Evolutionary conservation across 192 early-diverging fungal species (phyloP).

Genomic region (Coemansia sp.): DNA sequence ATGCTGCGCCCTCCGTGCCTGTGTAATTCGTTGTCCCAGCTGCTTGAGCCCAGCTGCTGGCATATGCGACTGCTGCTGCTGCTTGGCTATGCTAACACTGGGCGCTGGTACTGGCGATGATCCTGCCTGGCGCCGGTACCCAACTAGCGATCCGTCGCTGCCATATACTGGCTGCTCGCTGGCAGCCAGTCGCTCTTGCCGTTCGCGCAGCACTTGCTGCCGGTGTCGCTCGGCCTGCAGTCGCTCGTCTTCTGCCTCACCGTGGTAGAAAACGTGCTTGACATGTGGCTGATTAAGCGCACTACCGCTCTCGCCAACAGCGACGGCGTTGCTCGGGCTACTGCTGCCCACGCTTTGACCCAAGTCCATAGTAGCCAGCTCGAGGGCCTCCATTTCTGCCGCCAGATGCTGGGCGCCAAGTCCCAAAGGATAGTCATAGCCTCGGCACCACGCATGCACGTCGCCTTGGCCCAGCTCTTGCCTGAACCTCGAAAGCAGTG

Average conservation of each 20-base stretch:
- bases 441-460: slow-evolving; percentile 51
- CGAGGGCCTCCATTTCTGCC: slow-evolving; percentile 45
- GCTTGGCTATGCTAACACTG: slow-evolving; percentile 1
- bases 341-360: slow-evolving; percentile 18
- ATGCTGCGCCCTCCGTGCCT: slow-evolving; percentile 33
- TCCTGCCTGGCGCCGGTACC: slow-evolving; percentile 29
- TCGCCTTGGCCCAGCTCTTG: slow-evolving; percentile 63
- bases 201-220: slow-evolving; percentile 39
- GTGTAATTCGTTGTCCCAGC: slow-evolving; percentile 48
- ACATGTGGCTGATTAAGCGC: slow-evolving; percentile 27
- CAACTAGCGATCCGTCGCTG: slow-evolving; percentile 50
- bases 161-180: slow-evolving; percentile 39
- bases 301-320: neutral
- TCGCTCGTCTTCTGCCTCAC: slow-evolving; percentile 47
- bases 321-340: neutral
- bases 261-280: slow-evolving; percentile 51
- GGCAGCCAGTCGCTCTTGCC: slow-evolving; percentile 37
- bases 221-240: slow-evolving; percentile 35
- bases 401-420: slow-evolving; percentile 43
- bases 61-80: slow-evolving; percentile 3
- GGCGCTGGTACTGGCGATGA: neutral
- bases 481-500: slow-evolving; percentile 75
- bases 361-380: slow-evolving; percentile 51
- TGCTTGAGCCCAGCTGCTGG: slow-evolving; percentile 24
- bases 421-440: slow-evolving; percentile 45